Percentiles rank a stretch among this genome's conserved stretches.
Conservation (phyloP, 1,139 yeast species). For the Arxiozyma bovina region DNA sequence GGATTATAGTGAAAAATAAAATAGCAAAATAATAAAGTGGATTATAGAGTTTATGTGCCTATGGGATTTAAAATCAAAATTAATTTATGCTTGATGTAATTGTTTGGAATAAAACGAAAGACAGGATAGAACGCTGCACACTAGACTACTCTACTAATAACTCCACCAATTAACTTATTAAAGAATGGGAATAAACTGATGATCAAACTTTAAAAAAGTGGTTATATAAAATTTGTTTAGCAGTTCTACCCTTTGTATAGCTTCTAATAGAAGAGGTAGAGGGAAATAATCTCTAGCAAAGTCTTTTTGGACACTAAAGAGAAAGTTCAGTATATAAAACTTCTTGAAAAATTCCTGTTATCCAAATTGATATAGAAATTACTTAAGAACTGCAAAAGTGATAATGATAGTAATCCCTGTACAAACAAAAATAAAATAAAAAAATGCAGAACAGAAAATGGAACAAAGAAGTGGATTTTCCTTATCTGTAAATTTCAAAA, state of each 20-base stretch:
- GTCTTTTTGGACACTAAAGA: not conserved
- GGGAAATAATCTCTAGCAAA: not conserved
- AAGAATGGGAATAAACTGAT: not conserved
- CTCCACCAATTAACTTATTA: not conserved
- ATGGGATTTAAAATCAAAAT: too few species aligned
- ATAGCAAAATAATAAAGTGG: not conserved
- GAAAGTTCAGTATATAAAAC: not conserved
- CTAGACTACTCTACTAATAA: not conserved
- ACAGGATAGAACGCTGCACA: not conserved
- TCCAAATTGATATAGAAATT: not conserved
- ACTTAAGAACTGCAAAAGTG: not conserved
- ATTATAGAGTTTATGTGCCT: not conserved
- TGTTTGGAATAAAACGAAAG: not conserved
- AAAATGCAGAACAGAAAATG: not conserved
- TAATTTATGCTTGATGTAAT: too few species aligned
- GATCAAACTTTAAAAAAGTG: too few species aligned
- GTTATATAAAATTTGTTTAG: too few species aligned
- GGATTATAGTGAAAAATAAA: too few species aligned
- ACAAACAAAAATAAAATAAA: not conserved
- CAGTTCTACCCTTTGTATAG: not conserved
- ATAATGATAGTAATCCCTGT: not conserved
- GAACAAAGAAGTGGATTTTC: not conserved
- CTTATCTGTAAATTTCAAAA: conserved; percentile 3
- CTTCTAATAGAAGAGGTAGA: not conserved
- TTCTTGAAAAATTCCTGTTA: too few species aligned